Evolutionary conservation across 2,329 filamentous ascomycete genomes (phyloP).

Genomic region (Laburnicola sp.): DNA sequence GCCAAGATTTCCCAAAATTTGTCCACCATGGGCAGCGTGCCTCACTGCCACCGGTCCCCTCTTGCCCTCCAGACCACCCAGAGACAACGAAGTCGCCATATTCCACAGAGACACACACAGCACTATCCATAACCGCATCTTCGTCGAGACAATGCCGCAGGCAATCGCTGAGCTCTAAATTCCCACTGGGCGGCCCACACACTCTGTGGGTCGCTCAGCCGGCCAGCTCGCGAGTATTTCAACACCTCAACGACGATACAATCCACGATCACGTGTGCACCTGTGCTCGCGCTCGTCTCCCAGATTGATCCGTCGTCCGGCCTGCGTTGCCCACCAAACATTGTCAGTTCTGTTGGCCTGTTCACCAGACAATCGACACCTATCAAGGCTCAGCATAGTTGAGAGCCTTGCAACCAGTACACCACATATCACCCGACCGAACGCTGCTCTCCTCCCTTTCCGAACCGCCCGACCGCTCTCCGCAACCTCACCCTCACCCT

Average conservation of each 20-base stretch:
- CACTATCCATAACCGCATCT: slow-evolving; percentile 34
- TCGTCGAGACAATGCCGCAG: slow-evolving; percentile 54
- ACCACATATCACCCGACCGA: slow-evolving; percentile 32
- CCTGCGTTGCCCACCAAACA: slow-evolving; percentile 36
- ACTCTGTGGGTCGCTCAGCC: slow-evolving; percentile 68
- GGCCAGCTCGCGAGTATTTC: slow-evolving; percentile 76
- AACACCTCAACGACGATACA: slow-evolving; percentile 55
- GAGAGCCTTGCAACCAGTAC: slow-evolving; percentile 40
- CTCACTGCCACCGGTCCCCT: slow-evolving; percentile 16
- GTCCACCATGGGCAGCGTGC: background rate
- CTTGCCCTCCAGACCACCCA: slow-evolving; percentile 36
- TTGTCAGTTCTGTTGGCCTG: slow-evolving; percentile 39
- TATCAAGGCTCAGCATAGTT: slow-evolving; percentile 42
- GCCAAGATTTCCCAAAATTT: slow-evolving; percentile 26
- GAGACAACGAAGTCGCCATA: slow-evolving; percentile 48
- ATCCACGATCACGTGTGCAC: slow-evolving; percentile 41
- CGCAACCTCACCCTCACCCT: background rate
- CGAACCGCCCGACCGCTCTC: slow-evolving; percentile 7
- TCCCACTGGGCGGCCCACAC: slow-evolving; percentile 71
- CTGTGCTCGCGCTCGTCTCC: slow-evolving; percentile 36
- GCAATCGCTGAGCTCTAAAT: slow-evolving; percentile 74
- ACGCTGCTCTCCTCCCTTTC: slow-evolving; percentile 26
- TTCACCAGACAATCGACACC: slow-evolving; percentile 39
- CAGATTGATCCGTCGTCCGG: slow-evolving; percentile 37
- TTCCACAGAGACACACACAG: slow-evolving; percentile 19